Percentiles rank a stretch among this genome's conserved stretches.
Conservation (phyloP, 2,329 filamentous ascomycete genomes). For the Thielaviopsis euricoi region DNA sequence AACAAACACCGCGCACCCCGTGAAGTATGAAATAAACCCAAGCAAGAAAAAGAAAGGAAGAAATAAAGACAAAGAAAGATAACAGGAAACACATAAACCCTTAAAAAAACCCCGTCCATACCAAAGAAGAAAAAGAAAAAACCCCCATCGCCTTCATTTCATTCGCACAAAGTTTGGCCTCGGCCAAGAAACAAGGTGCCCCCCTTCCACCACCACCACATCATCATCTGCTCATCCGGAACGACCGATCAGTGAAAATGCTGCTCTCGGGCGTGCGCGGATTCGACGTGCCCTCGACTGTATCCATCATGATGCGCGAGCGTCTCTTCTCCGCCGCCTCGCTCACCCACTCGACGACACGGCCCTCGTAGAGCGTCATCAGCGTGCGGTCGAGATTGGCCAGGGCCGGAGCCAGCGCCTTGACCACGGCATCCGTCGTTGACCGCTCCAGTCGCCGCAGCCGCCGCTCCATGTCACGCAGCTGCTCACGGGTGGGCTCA, state of each 20-base stretch:
- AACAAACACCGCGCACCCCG: neutral
- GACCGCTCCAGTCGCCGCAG: slow-evolving; percentile 30
- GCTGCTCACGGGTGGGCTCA: slow-evolving; percentile 18
- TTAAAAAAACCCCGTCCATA: neutral
- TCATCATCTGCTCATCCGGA: slow-evolving; percentile 3
- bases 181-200: too few species aligned
- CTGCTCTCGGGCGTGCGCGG: slow-evolving; percentile 8
- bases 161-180: too few species aligned
- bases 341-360: slow-evolving; percentile 9
- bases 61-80: neutral
- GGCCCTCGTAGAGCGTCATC: slow-evolving; percentile 13
- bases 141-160: too few species aligned
- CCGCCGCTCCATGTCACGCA: slow-evolving; percentile 31
- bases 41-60: neutral
- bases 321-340: slow-evolving; percentile 9
- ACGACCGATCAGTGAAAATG: slow-evolving; percentile 5
- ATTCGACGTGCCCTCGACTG: slow-evolving; percentile 3
- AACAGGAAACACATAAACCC: neutral
- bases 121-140: too few species aligned
- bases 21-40: neutral
- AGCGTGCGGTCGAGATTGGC: slow-evolving; percentile 26
- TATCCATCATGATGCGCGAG: slow-evolving; percentile 3
- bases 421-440: slow-evolving; percentile 26
- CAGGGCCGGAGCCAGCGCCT: slow-evolving; percentile 28
- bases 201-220: too few species aligned